phyloP scores from a whole-genome alignment of 192 early-diverging fungal genomes.

The Linnemannia exigua region DNA sequence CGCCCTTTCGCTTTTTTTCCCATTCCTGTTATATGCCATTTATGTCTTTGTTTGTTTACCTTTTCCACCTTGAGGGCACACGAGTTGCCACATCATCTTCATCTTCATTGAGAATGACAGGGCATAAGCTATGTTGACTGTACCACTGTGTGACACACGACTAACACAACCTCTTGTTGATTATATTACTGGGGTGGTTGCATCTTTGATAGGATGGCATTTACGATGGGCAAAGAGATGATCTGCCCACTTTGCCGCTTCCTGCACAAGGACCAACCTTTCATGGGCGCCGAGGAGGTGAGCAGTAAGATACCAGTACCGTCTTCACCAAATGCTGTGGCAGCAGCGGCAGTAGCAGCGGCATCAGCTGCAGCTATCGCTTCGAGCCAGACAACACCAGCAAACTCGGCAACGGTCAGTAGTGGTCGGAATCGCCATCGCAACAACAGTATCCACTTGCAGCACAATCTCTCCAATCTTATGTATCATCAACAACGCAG shows the following conservation, averaged over 20 bases:
- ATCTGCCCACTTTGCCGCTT: constrained; percentile 52
- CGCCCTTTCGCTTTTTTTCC: neutral
- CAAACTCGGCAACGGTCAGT: constrained; percentile 1
- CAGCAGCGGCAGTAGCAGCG: constrained; percentile 3
- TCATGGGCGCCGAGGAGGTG: constrained; percentile 39
- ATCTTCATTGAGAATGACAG: neutral
- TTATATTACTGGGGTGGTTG: neutral
- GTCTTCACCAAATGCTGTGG: neutral
- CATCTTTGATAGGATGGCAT: constrained; percentile 34
- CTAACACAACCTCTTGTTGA: constrained; percentile 2
- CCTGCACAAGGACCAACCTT: constrained; percentile 53
- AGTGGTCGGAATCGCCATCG: constrained; percentile 23
- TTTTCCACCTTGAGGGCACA: neutral
- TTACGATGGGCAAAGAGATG: constrained; percentile 54
- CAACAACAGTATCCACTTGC: constrained; percentile 47
- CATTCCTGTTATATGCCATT: neutral
- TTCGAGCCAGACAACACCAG: constrained; percentile 9
- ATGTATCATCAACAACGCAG: constrained; percentile 41
- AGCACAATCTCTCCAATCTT: constrained; percentile 44
- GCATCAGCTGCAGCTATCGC: neutral
- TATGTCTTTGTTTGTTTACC: neutral
- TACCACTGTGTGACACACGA: neutral
- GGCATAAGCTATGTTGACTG: neutral
- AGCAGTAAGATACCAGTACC: neutral
- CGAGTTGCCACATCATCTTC: neutral